Base-by-base conservation (phyloP, 1,284 basidiomycete species). In the Coriolopsis trogii region DNA sequence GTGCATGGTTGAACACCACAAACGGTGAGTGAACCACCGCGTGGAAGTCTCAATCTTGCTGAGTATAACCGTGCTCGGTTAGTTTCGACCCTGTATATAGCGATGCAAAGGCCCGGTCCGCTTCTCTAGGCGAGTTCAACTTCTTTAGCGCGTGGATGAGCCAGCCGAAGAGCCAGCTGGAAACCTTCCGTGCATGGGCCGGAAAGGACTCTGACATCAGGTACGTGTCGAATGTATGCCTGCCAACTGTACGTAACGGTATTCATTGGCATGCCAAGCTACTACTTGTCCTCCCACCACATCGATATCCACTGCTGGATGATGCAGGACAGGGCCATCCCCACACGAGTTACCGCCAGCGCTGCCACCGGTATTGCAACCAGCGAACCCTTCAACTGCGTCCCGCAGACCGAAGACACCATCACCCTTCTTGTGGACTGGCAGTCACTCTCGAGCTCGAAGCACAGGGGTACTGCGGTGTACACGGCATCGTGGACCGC, bases 361-460 rank as follows among this genome's bases (percentile, higher is more conserved):
- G 93, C 89, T 3, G 87, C 92, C 3, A 87, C 87, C 1, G 94
- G 94, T 30, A 95, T 96, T 58, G 94, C 94, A 6, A 93, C 89
- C 0, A 80, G 83, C 60, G 85, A 91, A 68, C 90, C 91, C 23
- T 93, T 87, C 73, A 91, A 90, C 63, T 93, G 91, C 65, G 86
- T 87, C 25, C 81, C 82, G 12, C 78, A 87, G 64, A 96, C 94
- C 3, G 94, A 96, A 72, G 94, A 97, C 70, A 95, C 93, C 12
- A 95, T 97, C 71, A 95, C 93, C 3, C 85, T 96, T 21, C 78
- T 97, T 47, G 93, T 95, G 30, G 94, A 96, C 68, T 97, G 93
- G 91, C 84, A 90, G 65, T 92, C 89, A 43, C 74, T 84, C 56
- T 77, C 76, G 53, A 89, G 89, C 68, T 67, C 79, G 9, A 83